A percentile compares a stretch with the other conserved stretches of the same genome.
phyloP scores from a whole-genome alignment of 1,139 yeast genomes.

The Hyphopichia burtonii region DNA sequence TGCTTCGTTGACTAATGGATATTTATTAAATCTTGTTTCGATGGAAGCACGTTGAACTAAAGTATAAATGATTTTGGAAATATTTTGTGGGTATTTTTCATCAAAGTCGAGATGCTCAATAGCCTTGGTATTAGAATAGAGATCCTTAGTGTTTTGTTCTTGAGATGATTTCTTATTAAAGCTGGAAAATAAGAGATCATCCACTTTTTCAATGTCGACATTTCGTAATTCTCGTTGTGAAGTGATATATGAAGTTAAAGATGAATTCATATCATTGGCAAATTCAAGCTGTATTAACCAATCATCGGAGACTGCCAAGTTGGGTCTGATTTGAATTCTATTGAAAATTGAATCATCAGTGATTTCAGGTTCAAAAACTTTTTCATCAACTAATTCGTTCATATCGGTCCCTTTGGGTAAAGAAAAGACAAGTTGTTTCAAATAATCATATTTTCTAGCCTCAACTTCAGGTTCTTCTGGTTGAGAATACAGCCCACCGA shows the following conservation, averaged over 20 bases:
- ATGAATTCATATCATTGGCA: constrained; percentile 55
- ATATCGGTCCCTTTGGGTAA: constrained; percentile 32
- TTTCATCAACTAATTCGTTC: constrained; percentile 52
- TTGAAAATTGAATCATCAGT: constrained; percentile 31
- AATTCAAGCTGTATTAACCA: constrained; percentile 66
- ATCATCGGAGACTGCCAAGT: constrained; percentile 51
- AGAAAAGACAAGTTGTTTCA: constrained; percentile 32
- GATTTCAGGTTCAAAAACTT: constrained; percentile 67
- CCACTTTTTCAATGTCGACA: constrained; percentile 35
- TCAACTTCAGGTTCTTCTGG: constrained; percentile 10
- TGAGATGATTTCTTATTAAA: constrained; percentile 25
- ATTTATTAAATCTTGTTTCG: constrained; percentile 20
- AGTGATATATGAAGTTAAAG: constrained; percentile 31
- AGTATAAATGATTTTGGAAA: constrained; percentile 17
- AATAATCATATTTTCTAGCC: constrained; percentile 28
- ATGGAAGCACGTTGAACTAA: constrained; percentile 22
- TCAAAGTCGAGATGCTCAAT: constrained; percentile 13
- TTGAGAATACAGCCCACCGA: constrained; percentile 9
- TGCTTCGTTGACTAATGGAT: constrained; percentile 21
- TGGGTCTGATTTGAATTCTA: constrained; percentile 28
- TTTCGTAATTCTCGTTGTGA: constrained; percentile 14
- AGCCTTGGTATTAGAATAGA: constrained; percentile 11
- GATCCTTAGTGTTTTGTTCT: constrained; percentile 15
- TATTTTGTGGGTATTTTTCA: constrained; percentile 17
- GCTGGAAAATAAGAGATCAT: constrained; percentile 55